Base-by-base conservation (phyloP, 371 early-diverging fungal species). In the Mycotypha africana region DNA sequence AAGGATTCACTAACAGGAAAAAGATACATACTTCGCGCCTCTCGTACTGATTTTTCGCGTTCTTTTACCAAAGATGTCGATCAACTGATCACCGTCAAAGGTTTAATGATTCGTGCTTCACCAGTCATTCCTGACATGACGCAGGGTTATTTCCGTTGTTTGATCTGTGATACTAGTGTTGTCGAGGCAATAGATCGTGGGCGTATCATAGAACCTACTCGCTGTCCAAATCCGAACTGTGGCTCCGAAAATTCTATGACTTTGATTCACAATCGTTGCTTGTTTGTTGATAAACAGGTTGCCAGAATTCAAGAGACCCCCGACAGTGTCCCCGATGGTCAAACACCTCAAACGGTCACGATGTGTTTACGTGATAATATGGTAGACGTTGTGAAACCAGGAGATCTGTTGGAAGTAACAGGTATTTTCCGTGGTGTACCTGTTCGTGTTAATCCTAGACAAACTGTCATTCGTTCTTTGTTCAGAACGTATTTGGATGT, bases 231-330 rank as follows among this genome's bases (percentile, higher is more conserved):
- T 52, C 65, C 75, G n/a, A 74, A 74, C 16, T 98, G 98, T 65
- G 68, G 72, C 26, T 74, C 85, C 26, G 67, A 81, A 47, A 89
- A 91, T 62, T 81, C 90, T 3, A 88, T 98, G 85, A 72, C 76
- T 17, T 56, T 99, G 40, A 78, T 95, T 28, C 97, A 97, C 60
- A 94, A 95, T 66, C 88, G 95, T 22, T 95, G 96, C 57, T 56
- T 70, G 9, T 99, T 95, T 60, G 80, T 88, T 3, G 95, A 99
- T 67, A 99, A 97, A 69, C 99, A 99, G 76, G 83, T 98, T 9
- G 81, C 86, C 47, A 80, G 93, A 47, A 74, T 99, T 64, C 99
- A 99, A 67, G 99, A 99, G 67, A 97, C 99, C 19, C 99, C 99
- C 34, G 98, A 99, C 65, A 77, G 84, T 31, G 92, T 98, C 17